These are phyloP conservation scores for Tilletia indica DNA, from an alignment of 1,284 basidiomycete genomes.

Conservation along the genomic window DNA sequence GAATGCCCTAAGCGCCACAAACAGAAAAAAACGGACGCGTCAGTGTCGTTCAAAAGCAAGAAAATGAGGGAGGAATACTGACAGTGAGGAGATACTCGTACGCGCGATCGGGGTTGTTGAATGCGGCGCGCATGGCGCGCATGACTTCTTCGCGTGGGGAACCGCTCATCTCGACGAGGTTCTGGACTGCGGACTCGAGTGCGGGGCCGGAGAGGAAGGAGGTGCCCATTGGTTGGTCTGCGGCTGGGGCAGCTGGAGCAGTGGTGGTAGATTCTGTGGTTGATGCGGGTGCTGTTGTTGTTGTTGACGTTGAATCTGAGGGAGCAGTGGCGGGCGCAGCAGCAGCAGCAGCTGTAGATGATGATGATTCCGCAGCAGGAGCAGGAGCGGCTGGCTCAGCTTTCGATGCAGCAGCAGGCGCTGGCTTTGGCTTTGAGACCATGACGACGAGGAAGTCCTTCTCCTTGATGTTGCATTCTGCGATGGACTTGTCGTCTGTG, in stretches of 20 bases:
- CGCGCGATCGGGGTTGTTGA: slow-evolving; percentile 96
- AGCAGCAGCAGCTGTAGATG: slow-evolving; percentile 26
- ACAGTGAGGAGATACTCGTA: slow-evolving; percentile 96
- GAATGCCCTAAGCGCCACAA: slow-evolving; percentile 33
- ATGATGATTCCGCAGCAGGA: background rate
- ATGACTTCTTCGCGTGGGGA: slow-evolving; percentile 81
- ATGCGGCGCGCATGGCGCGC: slow-evolving; percentile 85
- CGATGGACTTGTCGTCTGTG: slow-evolving; percentile 81
- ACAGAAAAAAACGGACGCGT: background rate
- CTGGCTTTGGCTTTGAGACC: slow-evolving; percentile 79
- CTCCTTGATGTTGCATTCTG: slow-evolving; percentile 88
- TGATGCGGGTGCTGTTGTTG: slow-evolving; percentile 55
- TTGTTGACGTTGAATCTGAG: slow-evolving; percentile 42
- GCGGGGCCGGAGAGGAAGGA: slow-evolving; percentile 34
- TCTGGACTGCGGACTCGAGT: slow-evolving; percentile 48
- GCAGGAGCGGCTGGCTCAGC: background rate
- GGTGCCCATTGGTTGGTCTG: slow-evolving; percentile 35
- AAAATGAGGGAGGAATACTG: slow-evolving; percentile 52
- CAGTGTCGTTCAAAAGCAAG: background rate
- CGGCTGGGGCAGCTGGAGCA: slow-evolving; percentile 27
- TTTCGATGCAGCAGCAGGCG: background rate
- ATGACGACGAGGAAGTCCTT: slow-evolving; percentile 98
- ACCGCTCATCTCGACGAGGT: slow-evolving; percentile 76
- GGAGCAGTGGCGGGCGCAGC: slow-evolving; percentile 56
- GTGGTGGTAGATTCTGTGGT: slow-evolving; percentile 53